These are phyloP conservation scores for Saturnispora kantuleensis DNA, from an alignment of 805 yeast genomes.

Conservation along the genomic window DNA sequence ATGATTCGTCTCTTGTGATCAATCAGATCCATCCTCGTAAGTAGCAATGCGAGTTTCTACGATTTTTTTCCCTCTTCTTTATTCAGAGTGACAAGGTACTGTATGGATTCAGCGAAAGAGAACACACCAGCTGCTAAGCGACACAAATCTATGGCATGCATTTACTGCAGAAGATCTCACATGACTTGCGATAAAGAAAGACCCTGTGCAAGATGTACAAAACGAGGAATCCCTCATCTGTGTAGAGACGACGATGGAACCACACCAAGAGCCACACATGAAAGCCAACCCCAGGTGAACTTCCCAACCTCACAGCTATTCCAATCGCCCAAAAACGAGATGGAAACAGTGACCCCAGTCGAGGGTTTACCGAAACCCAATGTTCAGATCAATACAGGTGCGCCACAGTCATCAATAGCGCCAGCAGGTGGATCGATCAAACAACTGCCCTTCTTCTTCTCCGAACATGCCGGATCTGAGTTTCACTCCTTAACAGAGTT, in stretches of 20 bases:
- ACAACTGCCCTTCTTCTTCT: slow-evolving; percentile 72
- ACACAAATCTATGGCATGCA: slow-evolving; percentile 64
- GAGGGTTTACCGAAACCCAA: slow-evolving; percentile 5
- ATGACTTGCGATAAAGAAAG: slow-evolving; percentile 81
- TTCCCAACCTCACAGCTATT: slow-evolving; percentile 6
- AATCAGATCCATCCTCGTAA: neutral
- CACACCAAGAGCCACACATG: neutral
- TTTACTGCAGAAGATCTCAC: slow-evolving; percentile 86
- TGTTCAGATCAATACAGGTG: neutral
- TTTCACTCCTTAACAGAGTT: slow-evolving; percentile 85
- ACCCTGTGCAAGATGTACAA: slow-evolving; percentile 75
- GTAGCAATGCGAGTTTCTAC: slow-evolving; percentile 1
- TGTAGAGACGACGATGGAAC: slow-evolving; percentile 53
- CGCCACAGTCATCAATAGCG: neutral
- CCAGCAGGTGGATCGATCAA: slow-evolving; percentile 14
- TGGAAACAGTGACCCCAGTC: slow-evolving; percentile 1
- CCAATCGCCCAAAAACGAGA: slow-evolving; percentile 1
- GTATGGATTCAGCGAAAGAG: neutral
- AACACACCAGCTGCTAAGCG: slow-evolving; percentile 15
- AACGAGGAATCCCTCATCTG: slow-evolving; percentile 78
- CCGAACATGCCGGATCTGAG: slow-evolving; percentile 90
- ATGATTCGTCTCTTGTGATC: no score
- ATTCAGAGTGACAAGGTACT: neutral
- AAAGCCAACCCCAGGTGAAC: neutral
- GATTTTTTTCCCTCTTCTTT: neutral